phyloP scores from a whole-genome alignment of 176 grass and related monocot species.

The Calamus simplicifolius region DNA sequence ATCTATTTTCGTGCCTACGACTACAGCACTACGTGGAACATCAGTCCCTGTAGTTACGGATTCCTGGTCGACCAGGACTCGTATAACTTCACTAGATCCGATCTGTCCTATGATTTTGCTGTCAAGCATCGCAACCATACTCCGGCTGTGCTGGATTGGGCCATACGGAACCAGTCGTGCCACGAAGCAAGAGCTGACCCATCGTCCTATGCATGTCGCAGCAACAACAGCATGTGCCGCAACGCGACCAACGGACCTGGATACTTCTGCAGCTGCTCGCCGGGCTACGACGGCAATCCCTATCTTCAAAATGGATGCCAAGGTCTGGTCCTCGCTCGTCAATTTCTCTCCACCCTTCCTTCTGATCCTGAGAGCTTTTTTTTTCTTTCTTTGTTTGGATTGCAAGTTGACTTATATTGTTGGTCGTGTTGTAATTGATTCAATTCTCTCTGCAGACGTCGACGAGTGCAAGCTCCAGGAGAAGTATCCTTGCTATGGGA shows the following conservation, averaged over 20 bases:
- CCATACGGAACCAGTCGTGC: slow-evolving; percentile 27
- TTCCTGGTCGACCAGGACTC: slow-evolving; percentile 24
- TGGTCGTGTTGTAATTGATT: not conserved
- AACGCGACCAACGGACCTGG: slow-evolving; percentile 19
- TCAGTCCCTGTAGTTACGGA: slow-evolving; percentile 27
- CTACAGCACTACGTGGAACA: not conserved
- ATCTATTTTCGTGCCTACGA: not conserved
- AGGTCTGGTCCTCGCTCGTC: slow-evolving; percentile 15
- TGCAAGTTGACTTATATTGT: too few relatives aligned
- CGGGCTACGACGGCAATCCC: slow-evolving; percentile 47
- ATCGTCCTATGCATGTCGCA: slow-evolving; percentile 37
- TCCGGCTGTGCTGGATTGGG: slow-evolving; percentile 48
- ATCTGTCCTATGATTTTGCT: slow-evolving; percentile 16
- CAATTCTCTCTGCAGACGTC: slow-evolving; percentile 31
- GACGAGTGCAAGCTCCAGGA: slow-evolving; percentile 24
- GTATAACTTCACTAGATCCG: too few relatives aligned
- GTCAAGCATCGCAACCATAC: not conserved
- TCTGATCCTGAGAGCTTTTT: too few relatives aligned
- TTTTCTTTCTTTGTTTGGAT: too few relatives aligned
- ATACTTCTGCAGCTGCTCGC: slow-evolving; percentile 41
- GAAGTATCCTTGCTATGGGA: not conserved
- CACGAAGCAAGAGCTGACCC: slow-evolving; percentile 7
- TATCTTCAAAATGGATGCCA: slow-evolving; percentile 47
- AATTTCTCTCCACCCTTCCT: not conserved
- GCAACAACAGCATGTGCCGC: slow-evolving; percentile 3